Percentiles rank a stretch among this genome's conserved stretches.
These are phyloP conservation scores for Clarkia xantiana DNA, from an alignment of 345 rosid species.

Conservation along the genomic window DNA sequence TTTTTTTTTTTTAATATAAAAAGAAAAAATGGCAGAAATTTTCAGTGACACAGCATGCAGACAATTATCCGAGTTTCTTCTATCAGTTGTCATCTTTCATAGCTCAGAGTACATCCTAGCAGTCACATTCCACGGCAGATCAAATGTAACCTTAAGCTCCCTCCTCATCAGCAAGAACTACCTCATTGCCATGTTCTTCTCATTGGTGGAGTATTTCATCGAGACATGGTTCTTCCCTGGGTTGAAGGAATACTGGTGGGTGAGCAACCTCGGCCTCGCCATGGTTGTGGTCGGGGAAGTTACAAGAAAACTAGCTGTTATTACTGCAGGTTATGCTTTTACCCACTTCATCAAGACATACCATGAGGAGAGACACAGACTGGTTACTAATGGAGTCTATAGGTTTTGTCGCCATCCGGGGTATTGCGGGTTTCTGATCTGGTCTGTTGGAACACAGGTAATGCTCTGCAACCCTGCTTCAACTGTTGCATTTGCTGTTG, in stretches of 20 bases:
- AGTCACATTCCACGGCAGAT: slow-evolving; percentile 21
- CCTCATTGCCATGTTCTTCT: slow-evolving; percentile 23
- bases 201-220: slow-evolving; percentile 23
- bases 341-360: slow-evolving; percentile 24
- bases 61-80: slow-evolving; percentile 22
- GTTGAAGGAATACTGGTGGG: slow-evolving; percentile 28
- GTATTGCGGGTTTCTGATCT: slow-evolving; percentile 29
- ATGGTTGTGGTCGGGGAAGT: slow-evolving; percentile 22
- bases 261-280: slow-evolving; percentile 24
- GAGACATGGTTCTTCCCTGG: slow-evolving; percentile 26
- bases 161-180: slow-evolving; percentile 26
- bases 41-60: slow-evolving; percentile 20
- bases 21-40: slow-evolving; percentile 20
- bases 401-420: slow-evolving; percentile 28
- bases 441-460: slow-evolving; percentile 32
- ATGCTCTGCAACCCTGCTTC: slow-evolving; percentile 37
- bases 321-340: slow-evolving; percentile 31
- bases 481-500: slow-evolving; percentile 18
- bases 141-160: slow-evolving; percentile 21
- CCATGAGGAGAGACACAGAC: slow-evolving; percentile 24
- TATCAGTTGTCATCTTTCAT: slow-evolving; percentile 29
- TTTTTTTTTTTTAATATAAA: too few relatives aligned
- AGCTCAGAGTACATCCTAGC: slow-evolving; percentile 29
- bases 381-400: slow-evolving; percentile 28
- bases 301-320: slow-evolving; percentile 24